Conservation (phyloP, 768 basidiomycete genomes). For the Suillus paluster region DNA sequence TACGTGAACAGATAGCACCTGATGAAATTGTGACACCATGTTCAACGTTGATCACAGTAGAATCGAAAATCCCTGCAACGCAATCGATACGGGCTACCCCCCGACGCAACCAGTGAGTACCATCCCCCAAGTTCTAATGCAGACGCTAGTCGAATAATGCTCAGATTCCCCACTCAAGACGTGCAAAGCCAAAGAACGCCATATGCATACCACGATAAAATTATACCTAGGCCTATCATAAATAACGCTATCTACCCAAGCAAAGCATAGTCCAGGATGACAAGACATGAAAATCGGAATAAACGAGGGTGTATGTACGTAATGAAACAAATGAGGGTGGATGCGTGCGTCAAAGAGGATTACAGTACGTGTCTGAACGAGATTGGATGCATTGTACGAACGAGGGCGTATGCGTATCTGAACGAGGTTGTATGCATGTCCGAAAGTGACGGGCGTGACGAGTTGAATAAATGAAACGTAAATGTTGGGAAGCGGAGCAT, state of each 20-base stretch:
- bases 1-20: too few species aligned
- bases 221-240: conserved; percentile 1
- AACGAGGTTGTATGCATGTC: too few species aligned
- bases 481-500: not conserved
- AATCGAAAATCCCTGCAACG: too few species aligned
- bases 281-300: not conserved
- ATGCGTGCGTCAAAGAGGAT: too few species aligned
- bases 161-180: not conserved
- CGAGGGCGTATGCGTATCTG: too few species aligned
- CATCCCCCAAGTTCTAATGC: not conserved
- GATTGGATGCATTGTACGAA: not conserved
- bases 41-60: too few species aligned
- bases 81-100: too few species aligned
- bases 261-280: not conserved
- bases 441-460: too few species aligned
- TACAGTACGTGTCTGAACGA: not conserved
- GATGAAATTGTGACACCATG: too few species aligned
- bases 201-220: conserved; percentile 1
- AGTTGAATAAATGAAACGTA: not conserved
- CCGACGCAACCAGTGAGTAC: not conserved
- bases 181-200: not conserved
- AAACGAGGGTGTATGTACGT: not conserved
- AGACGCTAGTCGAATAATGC: too few species aligned
- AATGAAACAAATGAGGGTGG: not conserved
- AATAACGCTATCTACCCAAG: not conserved